phyloP scores from a whole-genome alignment of 2,329 filamentous ascomycete genomes.

The Chaetomiaceae sp. region DNA sequence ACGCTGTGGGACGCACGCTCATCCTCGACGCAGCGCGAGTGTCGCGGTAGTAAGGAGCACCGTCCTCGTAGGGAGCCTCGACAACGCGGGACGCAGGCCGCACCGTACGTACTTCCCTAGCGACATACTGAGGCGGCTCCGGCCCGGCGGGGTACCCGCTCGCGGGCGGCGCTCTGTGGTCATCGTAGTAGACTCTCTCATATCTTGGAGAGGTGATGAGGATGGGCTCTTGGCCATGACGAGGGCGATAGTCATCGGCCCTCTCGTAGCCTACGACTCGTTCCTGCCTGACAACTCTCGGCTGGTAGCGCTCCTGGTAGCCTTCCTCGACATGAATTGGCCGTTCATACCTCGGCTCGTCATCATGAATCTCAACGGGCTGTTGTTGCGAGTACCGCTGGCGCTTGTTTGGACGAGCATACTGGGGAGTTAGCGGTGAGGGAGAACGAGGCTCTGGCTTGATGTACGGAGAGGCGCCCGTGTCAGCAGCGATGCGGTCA shows the following conservation, averaged over 20 bases:
- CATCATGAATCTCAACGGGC: slow-evolving; percentile 34
- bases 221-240: slow-evolving; percentile 27
- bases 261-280: slow-evolving; percentile 36
- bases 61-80: slow-evolving; percentile 39
- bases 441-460: slow-evolving; percentile 63
- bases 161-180: slow-evolving; percentile 20
- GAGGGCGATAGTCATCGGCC: slow-evolving; percentile 27
- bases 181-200: slow-evolving; percentile 27
- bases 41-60: slow-evolving; percentile 43
- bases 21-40: slow-evolving; percentile 40
- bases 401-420: slow-evolving; percentile 53
- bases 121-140: slow-evolving; percentile 35
- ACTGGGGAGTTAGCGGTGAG: slow-evolving; percentile 53
- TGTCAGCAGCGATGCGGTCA: slow-evolving; percentile 45
- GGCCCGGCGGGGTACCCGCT: slow-evolving; percentile 1
- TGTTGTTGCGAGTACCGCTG: slow-evolving; percentile 46
- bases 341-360: slow-evolving; percentile 43
- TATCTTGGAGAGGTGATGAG: slow-evolving; percentile 34
- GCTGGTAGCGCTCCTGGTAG: slow-evolving; percentile 34
- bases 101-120: slow-evolving; percentile 36
- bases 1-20: slow-evolving; percentile 47
- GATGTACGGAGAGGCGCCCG: slow-evolving; percentile 48
- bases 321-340: slow-evolving; percentile 34
- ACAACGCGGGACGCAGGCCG: slow-evolving; percentile 41
- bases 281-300: slow-evolving; percentile 31